These are phyloP conservation scores for Kockovaella imperatae DNA, from an alignment of 768 basidiomycete genomes.

Conservation along the genomic window DNA sequence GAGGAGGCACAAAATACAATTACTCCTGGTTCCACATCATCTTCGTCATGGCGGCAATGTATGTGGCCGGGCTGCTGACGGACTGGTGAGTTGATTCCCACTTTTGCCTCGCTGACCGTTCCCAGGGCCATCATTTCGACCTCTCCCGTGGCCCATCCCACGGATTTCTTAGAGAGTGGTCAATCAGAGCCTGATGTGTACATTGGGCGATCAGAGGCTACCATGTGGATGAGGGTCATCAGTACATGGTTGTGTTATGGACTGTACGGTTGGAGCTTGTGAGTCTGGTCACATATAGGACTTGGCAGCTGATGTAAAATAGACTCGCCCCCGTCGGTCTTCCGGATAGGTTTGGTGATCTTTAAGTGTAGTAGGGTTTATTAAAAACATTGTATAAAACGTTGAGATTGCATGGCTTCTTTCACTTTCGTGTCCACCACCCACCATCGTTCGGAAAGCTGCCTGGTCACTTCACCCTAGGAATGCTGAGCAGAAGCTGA, in stretches of 20 bases:
- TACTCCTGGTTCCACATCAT: conserved; percentile 99
- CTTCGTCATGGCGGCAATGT: conserved; percentile 92
- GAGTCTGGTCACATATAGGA: conserved; percentile 8
- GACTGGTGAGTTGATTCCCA: conserved; percentile 66
- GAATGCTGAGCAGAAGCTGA: too few relatives aligned
- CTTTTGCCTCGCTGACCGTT: not conserved
- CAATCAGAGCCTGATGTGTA: conserved; percentile 53
- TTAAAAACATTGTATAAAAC: too few relatives aligned
- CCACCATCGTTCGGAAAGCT: too few relatives aligned
- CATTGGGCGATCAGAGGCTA: conserved; percentile 88
- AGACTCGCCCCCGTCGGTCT: too few relatives aligned
- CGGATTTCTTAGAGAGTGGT: conserved; percentile 10
- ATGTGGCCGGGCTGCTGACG: conserved; percentile 90
- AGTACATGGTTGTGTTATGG: conserved; percentile 80
- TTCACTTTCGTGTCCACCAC: not conserved
- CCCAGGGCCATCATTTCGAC: conserved; percentile 45
- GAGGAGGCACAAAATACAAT: conserved; percentile 87
- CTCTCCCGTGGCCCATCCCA: conserved; percentile 33
- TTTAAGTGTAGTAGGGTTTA: too few relatives aligned
- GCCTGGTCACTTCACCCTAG: too few relatives aligned
- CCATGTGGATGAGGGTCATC: conserved; percentile 99
- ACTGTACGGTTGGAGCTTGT: conserved; percentile 44
- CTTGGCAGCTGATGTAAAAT: conserved; percentile 47
- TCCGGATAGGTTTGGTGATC: too few relatives aligned
- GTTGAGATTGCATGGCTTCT: too few relatives aligned